Evolutionary conservation across 306 rosid species (phyloP).

Genomic region (Vachellia collinsii): DNA sequence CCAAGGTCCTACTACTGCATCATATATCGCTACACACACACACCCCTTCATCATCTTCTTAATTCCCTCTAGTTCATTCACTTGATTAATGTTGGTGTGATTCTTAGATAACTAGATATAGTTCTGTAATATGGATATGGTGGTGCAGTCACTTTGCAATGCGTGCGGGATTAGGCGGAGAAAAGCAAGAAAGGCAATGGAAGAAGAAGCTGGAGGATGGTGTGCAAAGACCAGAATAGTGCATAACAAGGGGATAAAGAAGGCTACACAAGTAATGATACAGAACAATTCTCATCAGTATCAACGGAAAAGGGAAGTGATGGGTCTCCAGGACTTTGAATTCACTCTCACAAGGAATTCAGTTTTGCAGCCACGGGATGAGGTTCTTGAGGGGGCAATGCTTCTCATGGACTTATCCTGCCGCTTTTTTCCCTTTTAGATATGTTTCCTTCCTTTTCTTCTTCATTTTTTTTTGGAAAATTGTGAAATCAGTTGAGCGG

Average conservation of each 20-base stretch:
- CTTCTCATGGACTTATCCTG: slow-evolving; percentile 69
- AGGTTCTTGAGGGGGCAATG: slow-evolving; percentile 60
- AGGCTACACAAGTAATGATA: background rate
- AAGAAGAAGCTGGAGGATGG: background rate
- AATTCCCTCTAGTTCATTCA: background rate
- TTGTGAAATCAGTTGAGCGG: background rate
- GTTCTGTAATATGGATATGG: background rate
- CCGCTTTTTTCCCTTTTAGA: slow-evolving; percentile 38
- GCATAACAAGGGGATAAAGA: slow-evolving; percentile 56
- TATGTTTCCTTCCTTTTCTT: background rate
- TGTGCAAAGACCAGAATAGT: slow-evolving; percentile 12
- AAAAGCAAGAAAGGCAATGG: slow-evolving; percentile 70
- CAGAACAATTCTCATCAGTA: background rate
- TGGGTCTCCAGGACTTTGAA: slow-evolving; percentile 41
- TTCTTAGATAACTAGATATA: background rate
- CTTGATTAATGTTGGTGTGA: background rate
- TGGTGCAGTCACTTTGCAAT: slow-evolving; percentile 84
- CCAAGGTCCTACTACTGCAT: slow-evolving; percentile 53
- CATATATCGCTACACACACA: too few relatives aligned
- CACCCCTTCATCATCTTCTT: background rate
- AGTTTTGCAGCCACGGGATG: slow-evolving; percentile 50
- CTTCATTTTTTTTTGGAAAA: background rate
- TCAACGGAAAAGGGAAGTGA: slow-evolving; percentile 7
- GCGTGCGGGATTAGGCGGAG: slow-evolving; percentile 89
- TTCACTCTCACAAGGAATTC: background rate